These are phyloP conservation scores for Glonium stellatum DNA, from an alignment of 495 filamentous ascomycete genomes.

Conservation along the genomic window DNA sequence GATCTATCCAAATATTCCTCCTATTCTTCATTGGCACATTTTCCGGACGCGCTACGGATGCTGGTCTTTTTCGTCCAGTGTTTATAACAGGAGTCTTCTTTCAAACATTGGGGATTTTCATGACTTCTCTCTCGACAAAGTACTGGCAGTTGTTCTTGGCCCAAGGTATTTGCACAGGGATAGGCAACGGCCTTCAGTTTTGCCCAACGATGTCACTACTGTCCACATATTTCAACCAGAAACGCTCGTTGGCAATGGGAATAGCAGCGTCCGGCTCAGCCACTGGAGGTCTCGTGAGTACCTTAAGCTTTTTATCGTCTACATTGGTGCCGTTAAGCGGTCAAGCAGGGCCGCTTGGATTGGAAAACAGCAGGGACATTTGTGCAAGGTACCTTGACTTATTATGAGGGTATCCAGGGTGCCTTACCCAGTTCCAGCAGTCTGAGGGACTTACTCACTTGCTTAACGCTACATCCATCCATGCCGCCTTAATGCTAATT, in stretches of 20 bases:
- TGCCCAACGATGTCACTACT: slow-evolving; percentile 63
- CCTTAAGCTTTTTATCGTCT: neutral
- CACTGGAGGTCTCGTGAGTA: slow-evolving; percentile 58
- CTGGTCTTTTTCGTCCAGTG: slow-evolving; percentile 51
- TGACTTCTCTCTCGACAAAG: slow-evolving; percentile 56
- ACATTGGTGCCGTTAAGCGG: too few relatives aligned
- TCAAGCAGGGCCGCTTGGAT: too few relatives aligned
- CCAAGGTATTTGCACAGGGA: slow-evolving; percentile 67
- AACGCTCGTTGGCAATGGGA: slow-evolving; percentile 62
- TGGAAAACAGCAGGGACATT: too few relatives aligned
- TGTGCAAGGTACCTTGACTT: too few relatives aligned
- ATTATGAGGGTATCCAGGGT: too few relatives aligned
- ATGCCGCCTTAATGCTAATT: neutral
- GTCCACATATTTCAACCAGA: slow-evolving; percentile 66
- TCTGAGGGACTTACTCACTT: too few relatives aligned
- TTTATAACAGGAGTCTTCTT: slow-evolving; percentile 51
- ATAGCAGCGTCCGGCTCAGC: slow-evolving; percentile 61
- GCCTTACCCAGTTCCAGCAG: too few relatives aligned
- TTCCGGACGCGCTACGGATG: slow-evolving; percentile 48
- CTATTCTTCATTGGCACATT: slow-evolving; percentile 48
- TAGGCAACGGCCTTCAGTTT: slow-evolving; percentile 71
- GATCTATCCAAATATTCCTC: slow-evolving; percentile 49
- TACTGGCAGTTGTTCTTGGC: slow-evolving; percentile 80
- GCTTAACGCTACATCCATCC: neutral
- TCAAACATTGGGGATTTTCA: slow-evolving; percentile 64